Percentiles rank a stretch among this genome's conserved stretches.
These are phyloP conservation scores for Niveomyces coronatus DNA, from an alignment of 2,329 filamentous ascomycete species.

Conservation along the genomic window DNA sequence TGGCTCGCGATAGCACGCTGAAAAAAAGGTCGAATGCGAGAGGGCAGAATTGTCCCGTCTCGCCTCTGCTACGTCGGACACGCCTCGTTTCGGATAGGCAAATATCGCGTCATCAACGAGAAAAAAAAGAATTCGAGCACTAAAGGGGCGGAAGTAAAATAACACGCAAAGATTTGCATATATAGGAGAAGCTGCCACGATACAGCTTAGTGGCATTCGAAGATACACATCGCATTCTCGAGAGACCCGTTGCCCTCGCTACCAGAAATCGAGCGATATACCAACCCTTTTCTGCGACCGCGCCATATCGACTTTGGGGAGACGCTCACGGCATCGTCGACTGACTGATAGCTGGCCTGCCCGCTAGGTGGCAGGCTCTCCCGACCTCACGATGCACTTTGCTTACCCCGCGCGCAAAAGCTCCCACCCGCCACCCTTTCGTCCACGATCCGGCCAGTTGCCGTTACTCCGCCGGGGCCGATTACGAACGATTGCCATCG, in stretches of 20 bases:
- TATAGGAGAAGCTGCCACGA: background rate
- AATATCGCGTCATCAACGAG: too few relatives aligned
- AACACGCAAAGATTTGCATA: too few relatives aligned
- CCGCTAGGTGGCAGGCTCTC: background rate
- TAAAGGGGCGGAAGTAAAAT: too few relatives aligned
- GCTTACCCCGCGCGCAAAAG: slow-evolving; percentile 79
- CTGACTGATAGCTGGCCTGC: background rate
- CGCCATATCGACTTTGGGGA: too few relatives aligned
- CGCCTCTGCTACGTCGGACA: too few relatives aligned
- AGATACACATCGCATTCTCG: too few relatives aligned
- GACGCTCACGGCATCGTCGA: background rate
- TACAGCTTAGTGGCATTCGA: background rate
- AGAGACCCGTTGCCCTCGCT: background rate
- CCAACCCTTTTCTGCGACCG: background rate
- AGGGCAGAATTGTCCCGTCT: too few relatives aligned
- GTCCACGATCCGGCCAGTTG: slow-evolving; percentile 45
- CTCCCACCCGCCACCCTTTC: slow-evolving; percentile 65
- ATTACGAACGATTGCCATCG: slow-evolving; percentile 46
- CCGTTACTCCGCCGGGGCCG: slow-evolving; percentile 50
- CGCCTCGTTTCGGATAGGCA: too few relatives aligned
- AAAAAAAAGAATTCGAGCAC: too few relatives aligned
- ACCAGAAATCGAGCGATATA: background rate
- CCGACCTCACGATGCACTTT: slow-evolving; percentile 60
- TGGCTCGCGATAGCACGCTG: too few relatives aligned
- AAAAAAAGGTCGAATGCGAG: too few relatives aligned